phyloP scores from a whole-genome alignment of 768 basidiomycete species.

The Boletus sensibilis region DNA sequence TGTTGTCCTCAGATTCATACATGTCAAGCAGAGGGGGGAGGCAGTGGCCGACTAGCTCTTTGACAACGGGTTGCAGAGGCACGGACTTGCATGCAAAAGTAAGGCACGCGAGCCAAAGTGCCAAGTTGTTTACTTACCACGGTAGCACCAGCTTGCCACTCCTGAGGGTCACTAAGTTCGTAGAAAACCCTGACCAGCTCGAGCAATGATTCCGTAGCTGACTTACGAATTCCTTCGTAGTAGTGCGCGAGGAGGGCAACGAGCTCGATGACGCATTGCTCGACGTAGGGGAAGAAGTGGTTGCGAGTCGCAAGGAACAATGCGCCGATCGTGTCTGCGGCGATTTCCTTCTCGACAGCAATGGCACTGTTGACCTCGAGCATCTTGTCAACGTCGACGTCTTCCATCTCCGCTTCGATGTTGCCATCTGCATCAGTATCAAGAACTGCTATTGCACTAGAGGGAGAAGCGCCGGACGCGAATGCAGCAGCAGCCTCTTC shows the following conservation, averaged over 20 bases:
- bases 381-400: constrained; percentile 81
- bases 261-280: constrained; percentile 76
- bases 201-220: constrained; percentile 83
- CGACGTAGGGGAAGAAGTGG: constrained; percentile 91
- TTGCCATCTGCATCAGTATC: constrained; percentile 56
- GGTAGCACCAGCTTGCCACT: constrained; percentile 76
- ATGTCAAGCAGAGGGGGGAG: constrained; percentile 77
- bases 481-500: constrained; percentile 60
- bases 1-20: constrained; percentile 95
- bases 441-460: constrained; percentile 64
- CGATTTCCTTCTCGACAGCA: constrained; percentile 99
- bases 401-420: constrained; percentile 65
- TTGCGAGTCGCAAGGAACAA: constrained; percentile 78
- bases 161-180: constrained; percentile 75
- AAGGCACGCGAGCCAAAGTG: constrained; percentile 1
- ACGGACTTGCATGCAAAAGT: constrained; percentile 32
- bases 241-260: constrained; percentile 82
- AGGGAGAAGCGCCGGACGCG: constrained; percentile 70
- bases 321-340: constrained; percentile 92
- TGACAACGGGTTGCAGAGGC: constrained; percentile 66
- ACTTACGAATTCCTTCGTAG: constrained; percentile 97
- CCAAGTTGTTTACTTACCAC: constrained; percentile 45
- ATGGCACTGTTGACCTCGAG: constrained; percentile 94
- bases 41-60: constrained; percentile 74
- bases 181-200: constrained; percentile 90